A percentile compares a stretch with the other conserved stretches of the same genome.
These are phyloP conservation scores for Carpinus viminea DNA, from an alignment of 306 rosid species.

Conservation along the genomic window DNA sequence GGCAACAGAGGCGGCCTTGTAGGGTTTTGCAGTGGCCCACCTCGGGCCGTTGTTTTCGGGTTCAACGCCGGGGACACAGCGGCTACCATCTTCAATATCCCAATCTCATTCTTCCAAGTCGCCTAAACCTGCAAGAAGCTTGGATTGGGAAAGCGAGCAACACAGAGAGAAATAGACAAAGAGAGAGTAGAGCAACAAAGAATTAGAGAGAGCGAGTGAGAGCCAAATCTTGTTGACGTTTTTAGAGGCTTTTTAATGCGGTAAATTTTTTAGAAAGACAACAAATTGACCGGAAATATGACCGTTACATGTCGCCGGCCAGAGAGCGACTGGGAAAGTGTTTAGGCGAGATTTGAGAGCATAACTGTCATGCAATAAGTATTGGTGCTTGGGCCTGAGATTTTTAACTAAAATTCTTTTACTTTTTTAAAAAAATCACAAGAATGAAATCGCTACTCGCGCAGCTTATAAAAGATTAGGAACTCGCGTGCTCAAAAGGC, in stretches of 20 bases:
- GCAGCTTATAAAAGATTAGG: conserved; percentile 6
- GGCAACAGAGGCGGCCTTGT: conserved; percentile 73
- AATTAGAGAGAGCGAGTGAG: background rate
- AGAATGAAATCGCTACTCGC: conserved; percentile 32
- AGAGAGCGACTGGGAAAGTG: conserved; percentile 2
- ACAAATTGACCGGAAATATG: conserved; percentile 39
- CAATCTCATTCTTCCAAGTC: conserved; percentile 39
- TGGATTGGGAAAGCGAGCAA: background rate
- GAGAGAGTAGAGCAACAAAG: background rate
- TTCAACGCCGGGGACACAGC: conserved; percentile 63
- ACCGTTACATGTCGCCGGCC: conserved; percentile 52
- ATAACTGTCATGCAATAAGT: conserved; percentile 53
- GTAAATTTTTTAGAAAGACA: background rate
- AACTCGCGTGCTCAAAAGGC: conserved; percentile 26
- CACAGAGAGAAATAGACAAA: background rate
- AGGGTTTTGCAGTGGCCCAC: conserved; percentile 47
- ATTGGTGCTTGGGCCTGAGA: conserved; percentile 26
- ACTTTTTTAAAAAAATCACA: background rate
- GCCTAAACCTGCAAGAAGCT: conserved; percentile 6
- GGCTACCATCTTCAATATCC: conserved; percentile 60
- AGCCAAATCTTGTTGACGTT: background rate
- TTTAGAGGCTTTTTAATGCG: too few species aligned
- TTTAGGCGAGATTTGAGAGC: conserved; percentile 46
- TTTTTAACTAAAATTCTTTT: conserved; percentile 2
- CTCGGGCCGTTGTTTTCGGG: conserved; percentile 45